Evolutionary conservation across 106 monocot genomes (phyloP), one percentile per base, ranked within the genome.

Genomic region (Dioscorea alata): DNA sequence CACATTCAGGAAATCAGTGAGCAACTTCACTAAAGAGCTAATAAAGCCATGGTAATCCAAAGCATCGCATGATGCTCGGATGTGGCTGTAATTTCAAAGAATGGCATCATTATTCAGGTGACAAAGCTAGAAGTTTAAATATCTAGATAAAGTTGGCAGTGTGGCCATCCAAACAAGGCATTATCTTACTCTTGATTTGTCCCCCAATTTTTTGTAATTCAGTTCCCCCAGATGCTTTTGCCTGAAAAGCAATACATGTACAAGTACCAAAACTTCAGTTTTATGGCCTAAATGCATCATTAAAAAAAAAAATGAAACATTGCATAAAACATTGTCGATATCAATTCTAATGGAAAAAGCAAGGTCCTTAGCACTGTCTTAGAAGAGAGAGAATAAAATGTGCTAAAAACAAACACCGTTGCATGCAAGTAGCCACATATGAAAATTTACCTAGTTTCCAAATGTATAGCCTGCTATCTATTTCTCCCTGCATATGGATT

Each of bases 11-110:
- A 52, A 88, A 95, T 91, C 79, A 56, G 88, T 78, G 16, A 91
- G 85, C 57, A 95, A 82, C 67, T 73, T 88, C 31, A 88, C 81
- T 31, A 91, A 91, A 24, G 71, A 88, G 58, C 73, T 88, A 58
- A 95, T 95, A n/a, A 95, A 91, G 70, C 91, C 95, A 65, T 88
- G 85, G 71, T 95, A 95, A 69, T 95, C 95, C 74, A 95, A 65
- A 50, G 95, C 88, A 84, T 95, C 84, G 61, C 95, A 95, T 2
- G 88, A 81, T 73, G 58, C 84, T n/a, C 88, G 75, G 72, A 91
- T 95, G 50, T 74, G 64, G 69, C 77, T 77, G 61, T 95, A 95
- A 42, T 82, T 65, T 34, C 67, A 70, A 79, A 95, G 82, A 76
- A 95, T 78, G 34, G 56, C 42, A 73, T 88, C 95, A 91, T 95